phyloP scores from a whole-genome alignment of 148 eudicot genomes.

The Amaranthus palmeri region DNA sequence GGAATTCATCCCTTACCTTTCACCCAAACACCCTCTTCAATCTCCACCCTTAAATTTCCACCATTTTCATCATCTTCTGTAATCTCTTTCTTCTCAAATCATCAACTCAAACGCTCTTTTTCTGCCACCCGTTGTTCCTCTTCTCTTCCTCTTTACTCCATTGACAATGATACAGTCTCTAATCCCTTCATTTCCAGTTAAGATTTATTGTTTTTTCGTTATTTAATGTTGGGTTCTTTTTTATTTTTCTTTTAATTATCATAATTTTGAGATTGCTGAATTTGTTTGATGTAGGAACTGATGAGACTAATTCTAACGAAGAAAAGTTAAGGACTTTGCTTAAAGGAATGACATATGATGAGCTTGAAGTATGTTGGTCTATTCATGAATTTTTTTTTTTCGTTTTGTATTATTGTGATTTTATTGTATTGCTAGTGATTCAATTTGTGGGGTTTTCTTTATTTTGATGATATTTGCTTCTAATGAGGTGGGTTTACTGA shows the following conservation, averaged over 20 bases:
- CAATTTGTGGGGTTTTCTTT: no score
- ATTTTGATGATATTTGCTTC: neutral
- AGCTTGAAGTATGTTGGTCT: conserved; percentile 52
- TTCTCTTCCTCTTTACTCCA: conserved; percentile 7
- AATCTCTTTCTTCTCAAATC: conserved; percentile 13
- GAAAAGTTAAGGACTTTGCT: conserved; percentile 40
- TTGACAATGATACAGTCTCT: neutral
- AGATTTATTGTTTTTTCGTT: neutral
- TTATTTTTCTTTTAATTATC: neutral
- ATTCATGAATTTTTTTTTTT: neutral
- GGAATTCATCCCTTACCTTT: conserved; percentile 19
- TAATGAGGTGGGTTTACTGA: neutral
- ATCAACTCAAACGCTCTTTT: conserved; percentile 14
- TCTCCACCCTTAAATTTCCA: conserved; percentile 15
- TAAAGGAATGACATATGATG: conserved; percentile 70
- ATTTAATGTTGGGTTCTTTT: neutral
- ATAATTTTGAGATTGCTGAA: neutral
- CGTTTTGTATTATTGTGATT: neutral
- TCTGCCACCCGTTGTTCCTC: conserved; percentile 16
- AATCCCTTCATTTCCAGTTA: conserved; percentile 9
- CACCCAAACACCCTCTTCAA: conserved; percentile 9
- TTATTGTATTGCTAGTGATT: neutral
- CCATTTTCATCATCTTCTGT: conserved; percentile 10
- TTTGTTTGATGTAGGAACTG: conserved; percentile 23
- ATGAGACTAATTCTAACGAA: conserved; percentile 22